Percentiles rank a stretch among this genome's conserved stretches.
phyloP scores from a whole-genome alignment of 345 rosid species.

The Eutrema yunnanense region DNA sequence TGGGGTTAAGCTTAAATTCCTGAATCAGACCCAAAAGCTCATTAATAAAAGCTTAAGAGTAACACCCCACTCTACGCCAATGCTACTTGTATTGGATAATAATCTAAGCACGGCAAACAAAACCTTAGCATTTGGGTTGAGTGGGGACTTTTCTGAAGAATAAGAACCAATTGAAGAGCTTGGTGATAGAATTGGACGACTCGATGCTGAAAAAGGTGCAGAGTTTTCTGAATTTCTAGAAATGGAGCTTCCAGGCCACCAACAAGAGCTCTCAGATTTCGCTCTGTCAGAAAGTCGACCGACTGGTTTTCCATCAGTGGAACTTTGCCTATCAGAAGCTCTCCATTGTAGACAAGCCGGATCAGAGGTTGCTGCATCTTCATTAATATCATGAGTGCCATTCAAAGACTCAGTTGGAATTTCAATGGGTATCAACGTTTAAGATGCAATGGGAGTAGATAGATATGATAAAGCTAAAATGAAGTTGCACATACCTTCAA shows the following conservation, averaged over 20 bases:
- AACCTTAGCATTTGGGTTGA: slow-evolving; percentile 92
- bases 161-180: slow-evolving; percentile 75
- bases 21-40: slow-evolving; percentile 20
- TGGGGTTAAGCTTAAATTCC: slow-evolving; percentile 95
- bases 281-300: slow-evolving; percentile 30
- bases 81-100: not conserved
- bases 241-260: slow-evolving; percentile 36
- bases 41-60: not conserved
- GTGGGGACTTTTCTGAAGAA: slow-evolving; percentile 67
- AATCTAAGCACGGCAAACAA: not conserved
- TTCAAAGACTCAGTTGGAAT: not conserved
- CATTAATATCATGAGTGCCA: slow-evolving; percentile 31
- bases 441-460: not conserved
- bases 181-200: slow-evolving; percentile 61
- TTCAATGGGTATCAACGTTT: not conserved
- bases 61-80: not conserved
- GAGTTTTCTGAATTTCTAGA: slow-evolving; percentile 50
- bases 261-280: slow-evolving; percentile 34
- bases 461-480: not conserved
- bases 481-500: slow-evolving; percentile 17
- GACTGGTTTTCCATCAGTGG: slow-evolving; percentile 36
- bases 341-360: slow-evolving; percentile 25
- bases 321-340: slow-evolving; percentile 19
- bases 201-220: slow-evolving; percentile 36
- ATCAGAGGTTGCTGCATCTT: slow-evolving; percentile 31